phyloP scores from a whole-genome alignment of 2,329 filamentous ascomycete species.

The Claviceps capensis region DNA sequence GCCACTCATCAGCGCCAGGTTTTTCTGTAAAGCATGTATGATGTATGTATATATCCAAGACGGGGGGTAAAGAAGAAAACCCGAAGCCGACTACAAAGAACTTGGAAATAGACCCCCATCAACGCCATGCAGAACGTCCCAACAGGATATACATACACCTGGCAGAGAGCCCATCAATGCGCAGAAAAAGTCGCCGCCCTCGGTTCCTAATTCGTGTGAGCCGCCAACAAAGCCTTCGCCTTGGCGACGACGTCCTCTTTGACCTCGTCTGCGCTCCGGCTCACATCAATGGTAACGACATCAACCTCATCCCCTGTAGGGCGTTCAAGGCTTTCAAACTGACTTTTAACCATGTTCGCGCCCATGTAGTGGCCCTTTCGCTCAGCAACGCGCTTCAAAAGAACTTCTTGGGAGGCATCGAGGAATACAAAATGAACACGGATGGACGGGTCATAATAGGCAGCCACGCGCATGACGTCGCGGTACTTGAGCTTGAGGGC shows the following conservation, averaged over 20 bases:
- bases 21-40: background rate
- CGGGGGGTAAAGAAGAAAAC: background rate
- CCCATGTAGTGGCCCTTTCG: conserved; percentile 92
- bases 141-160: no score
- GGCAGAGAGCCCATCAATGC: no score
- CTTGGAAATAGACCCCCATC: no score
- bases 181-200: background rate
- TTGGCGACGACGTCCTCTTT: conserved; percentile 43
- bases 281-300: conserved; percentile 58
- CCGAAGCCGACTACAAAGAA: no score
- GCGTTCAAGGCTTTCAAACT: conserved; percentile 77
- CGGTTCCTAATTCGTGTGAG: conserved; percentile 7
- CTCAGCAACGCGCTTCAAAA: conserved; percentile 60
- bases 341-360: conserved; percentile 84
- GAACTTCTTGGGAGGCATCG: conserved; percentile 57
- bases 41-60: background rate
- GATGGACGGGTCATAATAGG: conserved; percentile 60
- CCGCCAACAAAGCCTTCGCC: conserved; percentile 38
- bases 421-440: conserved; percentile 89
- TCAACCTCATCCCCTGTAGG: conserved; percentile 59
- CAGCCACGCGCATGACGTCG: conserved; percentile 73
- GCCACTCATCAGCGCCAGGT: background rate
- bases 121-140: no score
- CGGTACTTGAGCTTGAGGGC: conserved; percentile 95
- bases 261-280: conserved; percentile 43